These are phyloP conservation scores for Chytridiales sp. DNA, from an alignment of 371 early-diverging fungal species.

Conservation along the genomic window DNA sequence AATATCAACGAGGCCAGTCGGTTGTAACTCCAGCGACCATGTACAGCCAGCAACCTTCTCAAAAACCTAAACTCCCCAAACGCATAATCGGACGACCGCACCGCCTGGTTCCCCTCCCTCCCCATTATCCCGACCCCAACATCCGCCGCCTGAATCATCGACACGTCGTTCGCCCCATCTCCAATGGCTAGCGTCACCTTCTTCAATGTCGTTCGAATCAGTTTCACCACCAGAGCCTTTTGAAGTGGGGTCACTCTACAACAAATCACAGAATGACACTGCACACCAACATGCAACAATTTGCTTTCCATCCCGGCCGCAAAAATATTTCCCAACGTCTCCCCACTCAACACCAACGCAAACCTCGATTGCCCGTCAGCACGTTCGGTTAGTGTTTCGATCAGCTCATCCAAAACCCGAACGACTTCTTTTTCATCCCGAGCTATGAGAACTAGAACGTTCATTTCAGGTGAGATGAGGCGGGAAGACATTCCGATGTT, in stretches of 20 bases:
- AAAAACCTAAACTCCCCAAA: slow-evolving; percentile 60
- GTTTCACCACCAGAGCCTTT: slow-evolving; percentile 58
- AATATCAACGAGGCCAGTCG: slow-evolving; percentile 41
- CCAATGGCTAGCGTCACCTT: slow-evolving; percentile 57
- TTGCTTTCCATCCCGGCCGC: slow-evolving; percentile 5
- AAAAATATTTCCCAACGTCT: slow-evolving; percentile 16
- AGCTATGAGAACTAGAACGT: slow-evolving; percentile 37
- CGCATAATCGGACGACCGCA: slow-evolving; percentile 65
- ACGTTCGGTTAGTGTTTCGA: slow-evolving; percentile 5
- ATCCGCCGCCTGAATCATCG: slow-evolving; percentile 67
- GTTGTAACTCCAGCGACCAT: slow-evolving; percentile 51
- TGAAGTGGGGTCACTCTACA: slow-evolving; percentile 64
- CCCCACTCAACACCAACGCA: slow-evolving; percentile 8
- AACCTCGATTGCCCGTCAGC: slow-evolving; percentile 16
- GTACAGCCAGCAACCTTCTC: slow-evolving; percentile 46
- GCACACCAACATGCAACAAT: slow-evolving; percentile 24
- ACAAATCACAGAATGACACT: slow-evolving; percentile 46
- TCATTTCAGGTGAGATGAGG: slow-evolving; percentile 40
- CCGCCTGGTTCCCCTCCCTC: slow-evolving; percentile 69
- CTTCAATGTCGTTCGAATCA: slow-evolving; percentile 38
- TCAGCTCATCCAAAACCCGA: slow-evolving; percentile 22
- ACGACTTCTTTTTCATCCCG: no score
- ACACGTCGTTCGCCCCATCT: slow-evolving; percentile 74
- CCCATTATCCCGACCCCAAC: slow-evolving; percentile 75
- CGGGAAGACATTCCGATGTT: slow-evolving; percentile 59